phyloP scores from a whole-genome alignment of 2,329 filamentous ascomycete genomes.

The Fusarium robinianum region DNA sequence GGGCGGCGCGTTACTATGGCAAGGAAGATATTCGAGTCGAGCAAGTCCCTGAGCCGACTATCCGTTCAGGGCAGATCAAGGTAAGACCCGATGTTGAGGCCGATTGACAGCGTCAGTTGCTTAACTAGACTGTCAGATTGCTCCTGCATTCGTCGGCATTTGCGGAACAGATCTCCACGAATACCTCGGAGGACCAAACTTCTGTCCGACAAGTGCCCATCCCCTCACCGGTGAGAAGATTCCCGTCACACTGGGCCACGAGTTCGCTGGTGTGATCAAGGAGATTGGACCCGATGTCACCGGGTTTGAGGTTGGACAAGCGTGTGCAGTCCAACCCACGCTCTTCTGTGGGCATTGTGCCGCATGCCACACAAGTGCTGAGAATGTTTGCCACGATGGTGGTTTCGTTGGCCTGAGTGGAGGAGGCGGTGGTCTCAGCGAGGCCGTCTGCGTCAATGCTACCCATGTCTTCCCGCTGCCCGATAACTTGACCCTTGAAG shows the following conservation, averaged over 20 bases:
- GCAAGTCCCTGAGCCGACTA: slow-evolving; percentile 51
- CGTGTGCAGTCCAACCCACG: slow-evolving; percentile 63
- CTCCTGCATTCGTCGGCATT: slow-evolving; percentile 52
- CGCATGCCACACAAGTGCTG: slow-evolving; percentile 55
- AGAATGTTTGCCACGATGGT: slow-evolving; percentile 61
- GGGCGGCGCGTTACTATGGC: slow-evolving; percentile 59
- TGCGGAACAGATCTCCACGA: slow-evolving; percentile 48
- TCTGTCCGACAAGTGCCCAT: slow-evolving; percentile 57
- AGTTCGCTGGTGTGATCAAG: slow-evolving; percentile 64
- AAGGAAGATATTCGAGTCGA: slow-evolving; percentile 60
- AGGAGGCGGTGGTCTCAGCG: slow-evolving; percentile 60
- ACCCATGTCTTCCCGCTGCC: slow-evolving; percentile 56
- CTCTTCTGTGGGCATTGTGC: slow-evolving; percentile 61
- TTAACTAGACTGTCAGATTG: slow-evolving; percentile 19
- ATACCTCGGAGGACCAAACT: slow-evolving; percentile 41
- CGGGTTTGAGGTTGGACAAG: slow-evolving; percentile 56
- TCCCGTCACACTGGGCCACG: slow-evolving; percentile 67
- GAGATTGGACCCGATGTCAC: slow-evolving; percentile 59
- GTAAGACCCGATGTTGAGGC: neutral
- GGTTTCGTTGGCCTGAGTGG: slow-evolving; percentile 42
- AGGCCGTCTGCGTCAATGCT: slow-evolving; percentile 57
- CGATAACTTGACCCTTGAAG: slow-evolving; percentile 52
- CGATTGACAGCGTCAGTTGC: neutral
- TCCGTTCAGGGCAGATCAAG: slow-evolving; percentile 55
- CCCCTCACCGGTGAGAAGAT: slow-evolving; percentile 60